phyloP scores from a whole-genome alignment of 192 early-diverging fungal species.

The Backusella tarrabulga region DNA sequence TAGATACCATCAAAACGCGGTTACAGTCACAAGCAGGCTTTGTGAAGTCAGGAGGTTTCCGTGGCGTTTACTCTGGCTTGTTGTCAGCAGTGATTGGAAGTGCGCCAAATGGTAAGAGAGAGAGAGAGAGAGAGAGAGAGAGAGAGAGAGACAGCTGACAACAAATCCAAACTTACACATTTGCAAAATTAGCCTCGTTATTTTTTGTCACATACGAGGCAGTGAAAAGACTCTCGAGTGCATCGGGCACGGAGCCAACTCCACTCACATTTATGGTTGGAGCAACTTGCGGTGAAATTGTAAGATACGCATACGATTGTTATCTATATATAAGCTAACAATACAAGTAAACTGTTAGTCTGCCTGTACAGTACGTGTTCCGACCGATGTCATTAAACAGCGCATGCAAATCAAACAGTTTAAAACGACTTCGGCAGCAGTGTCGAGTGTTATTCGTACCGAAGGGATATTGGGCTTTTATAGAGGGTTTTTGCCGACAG shows the following conservation, averaged over 20 bases:
- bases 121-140: not conserved
- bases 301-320: constrained; percentile 15
- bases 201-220: constrained; percentile 94
- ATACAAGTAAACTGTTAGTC: constrained; percentile 39
- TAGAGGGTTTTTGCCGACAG: constrained; percentile 85
- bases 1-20: constrained; percentile 94
- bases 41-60: constrained; percentile 78
- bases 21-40: constrained; percentile 85
- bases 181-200: constrained; percentile 53
- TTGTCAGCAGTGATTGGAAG: constrained; percentile 87
- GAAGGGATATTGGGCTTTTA: constrained; percentile 88
- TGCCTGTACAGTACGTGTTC: constrained; percentile 89
- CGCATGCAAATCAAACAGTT: constrained; percentile 89
- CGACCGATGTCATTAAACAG: constrained; percentile 95
- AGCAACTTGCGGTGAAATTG: constrained; percentile 89
- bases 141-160: not conserved
- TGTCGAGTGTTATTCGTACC: constrained; percentile 58
- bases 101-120: constrained; percentile 72
- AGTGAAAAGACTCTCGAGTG: constrained; percentile 54
- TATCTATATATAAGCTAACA: not conserved
- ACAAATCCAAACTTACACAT: not conserved
- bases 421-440: constrained; percentile 53
- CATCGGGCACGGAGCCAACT: constrained; percentile 40
- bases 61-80: constrained; percentile 86
- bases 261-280: constrained; percentile 84